These are phyloP conservation scores for Erucastrum elatum DNA, from an alignment of 345 rosid genomes.

Conservation along the genomic window DNA sequence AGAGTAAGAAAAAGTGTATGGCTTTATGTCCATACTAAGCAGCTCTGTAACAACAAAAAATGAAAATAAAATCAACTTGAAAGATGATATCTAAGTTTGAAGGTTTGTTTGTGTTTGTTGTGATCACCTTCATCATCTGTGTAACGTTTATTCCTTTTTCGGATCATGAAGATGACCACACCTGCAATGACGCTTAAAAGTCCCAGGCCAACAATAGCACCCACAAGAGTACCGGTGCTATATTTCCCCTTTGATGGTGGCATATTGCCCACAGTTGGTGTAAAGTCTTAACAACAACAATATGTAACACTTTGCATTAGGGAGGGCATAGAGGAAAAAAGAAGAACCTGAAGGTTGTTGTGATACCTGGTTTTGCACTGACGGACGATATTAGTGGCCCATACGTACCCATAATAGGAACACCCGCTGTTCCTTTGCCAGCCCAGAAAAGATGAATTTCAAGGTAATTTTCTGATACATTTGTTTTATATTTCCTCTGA, in stretches of 20 bases:
- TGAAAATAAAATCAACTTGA: background rate
- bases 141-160: conserved; percentile 38
- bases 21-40: conserved; percentile 49
- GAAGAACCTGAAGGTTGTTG: background rate
- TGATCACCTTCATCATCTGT: conserved; percentile 57
- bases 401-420: conserved; percentile 38
- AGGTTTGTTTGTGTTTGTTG: conserved; percentile 5
- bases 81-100: background rate
- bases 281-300: background rate
- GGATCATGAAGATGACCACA: conserved; percentile 36
- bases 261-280: background rate
- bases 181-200: conserved; percentile 36
- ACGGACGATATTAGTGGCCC: conserved; percentile 49
- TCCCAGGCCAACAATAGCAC: conserved; percentile 3
- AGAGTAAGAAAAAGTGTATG: conserved; percentile 56
- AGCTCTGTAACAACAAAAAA: conserved; percentile 44
- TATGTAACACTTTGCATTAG: background rate
- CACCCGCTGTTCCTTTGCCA: conserved; percentile 39
- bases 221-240: background rate
- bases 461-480: conserved; percentile 37
- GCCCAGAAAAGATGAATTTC: conserved; percentile 43
- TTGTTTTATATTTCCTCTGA: conserved; percentile 22
- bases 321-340: background rate
- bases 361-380: conserved; percentile 63
- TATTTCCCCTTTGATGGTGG: background rate